Evolutionary conservation across 805 yeast genomes (phyloP), one percentile per base, ranked within the genome.

Genomic region (Lipomyces sp.): DNA sequence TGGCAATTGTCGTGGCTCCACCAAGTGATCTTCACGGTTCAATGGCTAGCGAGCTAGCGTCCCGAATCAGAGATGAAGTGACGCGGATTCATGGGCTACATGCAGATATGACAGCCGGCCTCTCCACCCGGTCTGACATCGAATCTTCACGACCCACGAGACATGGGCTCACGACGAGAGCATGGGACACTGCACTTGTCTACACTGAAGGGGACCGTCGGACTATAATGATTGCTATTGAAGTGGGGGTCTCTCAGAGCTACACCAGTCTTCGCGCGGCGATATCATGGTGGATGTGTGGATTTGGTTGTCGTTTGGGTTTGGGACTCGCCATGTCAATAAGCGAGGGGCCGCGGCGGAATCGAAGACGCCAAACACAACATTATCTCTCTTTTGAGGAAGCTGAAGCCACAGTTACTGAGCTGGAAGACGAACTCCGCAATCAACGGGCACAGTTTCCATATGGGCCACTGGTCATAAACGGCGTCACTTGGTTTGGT

Each of bases 211-310:
- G 3, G 4, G 18, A 39, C 45, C 32, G 24, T 50, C 7, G 3
- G n/a, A n/a, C n/a, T 29, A 50, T 50, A 50, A 50, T 50, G 54
- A 50, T 50, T 50, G 33, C 54, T 11, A 30, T 50, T 24, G 54
- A 50, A 15, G 54, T 50, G n/a, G 54, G 54, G 13, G 54, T 50
- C 54, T 39, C 45, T 39, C 45, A 39, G 45, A 13, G n/a, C 11
- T 15, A 39, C 15, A n/a, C 11, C 11, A 15, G 45, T 15, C 18
- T 39, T 15, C 45, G 45, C 11, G 42, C 45, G 32, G 54, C 54
- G 10, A 50, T 50, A 10, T 50, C 54, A 8, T 50, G 54, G 54
- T 15, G 32, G 3, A 32, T 50, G n/a, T 50, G 54, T 32, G 33
- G 15, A 13, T 50, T 50, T 30, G 32, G 24, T 50, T 50, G 54